These are phyloP conservation scores for Dothistroma septosporum DNA, from an alignment of 2,329 filamentous ascomycete species.

Conservation along the genomic window DNA sequence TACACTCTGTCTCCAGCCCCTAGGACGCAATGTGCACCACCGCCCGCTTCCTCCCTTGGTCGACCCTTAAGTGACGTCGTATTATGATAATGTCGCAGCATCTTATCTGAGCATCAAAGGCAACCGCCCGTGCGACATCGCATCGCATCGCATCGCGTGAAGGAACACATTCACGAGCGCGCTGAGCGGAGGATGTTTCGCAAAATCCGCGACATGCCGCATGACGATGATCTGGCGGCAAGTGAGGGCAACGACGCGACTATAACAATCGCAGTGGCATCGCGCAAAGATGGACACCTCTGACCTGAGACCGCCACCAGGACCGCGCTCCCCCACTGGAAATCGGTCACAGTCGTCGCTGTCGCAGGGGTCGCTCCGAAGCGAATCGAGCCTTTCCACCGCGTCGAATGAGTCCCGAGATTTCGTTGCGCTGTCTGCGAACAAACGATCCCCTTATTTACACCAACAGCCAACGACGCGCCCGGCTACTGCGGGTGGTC, in stretches of 20 bases:
- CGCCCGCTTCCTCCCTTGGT: neutral
- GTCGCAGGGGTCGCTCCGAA: conserved; percentile 32
- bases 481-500: conserved; percentile 33
- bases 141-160: neutral
- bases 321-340: conserved; percentile 31
- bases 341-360: conserved; percentile 32
- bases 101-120: neutral
- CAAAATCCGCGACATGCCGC: neutral
- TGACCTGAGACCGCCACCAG: conserved; percentile 31
- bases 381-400: conserved; percentile 34
- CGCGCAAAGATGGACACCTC: conserved; percentile 27
- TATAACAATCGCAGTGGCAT: neutral
- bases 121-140: neutral
- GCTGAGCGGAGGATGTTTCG: neutral
- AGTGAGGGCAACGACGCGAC: neutral
- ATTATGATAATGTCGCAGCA: neutral
- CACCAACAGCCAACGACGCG: conserved; percentile 27
- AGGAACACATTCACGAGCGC: neutral
- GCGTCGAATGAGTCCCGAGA: conserved; percentile 40
- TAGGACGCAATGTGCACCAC: neutral
- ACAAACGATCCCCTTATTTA: conserved; percentile 38
- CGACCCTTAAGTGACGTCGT: neutral
- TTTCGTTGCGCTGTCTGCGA: conserved; percentile 29
- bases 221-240: neutral
- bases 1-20: neutral